These are phyloP conservation scores for Nothopassalora personata DNA, from an alignment of 2,329 filamentous ascomycete genomes.

Conservation along the genomic window DNA sequence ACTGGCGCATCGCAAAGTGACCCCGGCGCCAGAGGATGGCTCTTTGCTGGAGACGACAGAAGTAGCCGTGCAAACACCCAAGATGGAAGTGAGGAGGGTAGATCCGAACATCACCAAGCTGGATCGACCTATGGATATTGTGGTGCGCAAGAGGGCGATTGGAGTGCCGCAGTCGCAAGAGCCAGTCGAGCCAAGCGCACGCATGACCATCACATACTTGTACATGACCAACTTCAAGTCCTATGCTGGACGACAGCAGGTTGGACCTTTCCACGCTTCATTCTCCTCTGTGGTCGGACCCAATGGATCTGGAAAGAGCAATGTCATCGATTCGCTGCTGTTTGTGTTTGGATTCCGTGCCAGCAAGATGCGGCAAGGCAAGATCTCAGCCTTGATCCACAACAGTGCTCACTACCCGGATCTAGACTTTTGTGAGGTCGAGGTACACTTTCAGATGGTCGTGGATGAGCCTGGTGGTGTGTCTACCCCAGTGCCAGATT, in stretches of 20 bases:
- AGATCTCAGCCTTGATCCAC: conserved; percentile 95
- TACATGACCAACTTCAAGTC: conserved; percentile 98
- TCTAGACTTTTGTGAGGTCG: conserved; percentile 86
- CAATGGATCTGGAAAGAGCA: conserved; percentile 97
- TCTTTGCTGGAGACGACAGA: conserved; percentile 14
- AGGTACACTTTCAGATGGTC: conserved; percentile 94
- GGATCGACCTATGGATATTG: conserved; percentile 89
- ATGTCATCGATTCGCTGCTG: conserved; percentile 94
- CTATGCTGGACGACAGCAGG: conserved; percentile 90
- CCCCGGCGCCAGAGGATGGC: conserved; percentile 12
- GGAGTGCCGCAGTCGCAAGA: conserved; percentile 61
- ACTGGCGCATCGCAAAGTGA: conserved; percentile 4
- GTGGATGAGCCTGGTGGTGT: conserved; percentile 76
- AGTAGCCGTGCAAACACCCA: conserved; percentile 25
- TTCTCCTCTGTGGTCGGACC: conserved; percentile 98
- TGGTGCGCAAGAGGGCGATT: conserved; percentile 75
- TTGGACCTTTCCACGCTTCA: conserved; percentile 92
- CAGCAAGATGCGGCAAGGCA: conserved; percentile 98
- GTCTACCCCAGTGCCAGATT: conserved; percentile 73
- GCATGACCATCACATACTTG: conserved; percentile 88
- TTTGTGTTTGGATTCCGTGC: conserved; percentile 99
- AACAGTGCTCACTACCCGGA: conserved; percentile 86
- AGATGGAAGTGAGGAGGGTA: conserved; percentile 57
- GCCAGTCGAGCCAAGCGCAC: conserved; percentile 69
- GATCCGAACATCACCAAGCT: conserved; percentile 71